phyloP scores from a whole-genome alignment of 768 basidiomycete genomes.

The Psilocybe cubensis region DNA sequence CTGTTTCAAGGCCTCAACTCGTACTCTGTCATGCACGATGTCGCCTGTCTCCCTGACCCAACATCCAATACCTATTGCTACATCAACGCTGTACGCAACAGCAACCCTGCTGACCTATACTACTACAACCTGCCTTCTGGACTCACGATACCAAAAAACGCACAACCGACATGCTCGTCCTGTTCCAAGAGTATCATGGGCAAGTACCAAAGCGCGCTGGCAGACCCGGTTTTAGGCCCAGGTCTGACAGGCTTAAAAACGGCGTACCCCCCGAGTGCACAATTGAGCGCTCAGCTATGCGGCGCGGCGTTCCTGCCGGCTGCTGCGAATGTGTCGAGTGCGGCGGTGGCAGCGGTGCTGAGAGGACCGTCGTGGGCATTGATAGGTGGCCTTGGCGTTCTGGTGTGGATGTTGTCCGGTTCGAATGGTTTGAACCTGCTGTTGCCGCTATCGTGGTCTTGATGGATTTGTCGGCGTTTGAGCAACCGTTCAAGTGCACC shows the following conservation, averaged over 20 bases:
- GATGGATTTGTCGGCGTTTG: too few species aligned
- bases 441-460: too few species aligned
- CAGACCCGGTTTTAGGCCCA: conserved; percentile 25
- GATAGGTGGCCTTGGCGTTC: background rate
- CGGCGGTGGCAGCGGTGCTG: conserved; percentile 9
- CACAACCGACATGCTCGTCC: conserved; percentile 58
- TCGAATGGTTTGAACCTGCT: too few species aligned
- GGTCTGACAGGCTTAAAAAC: conserved; percentile 39
- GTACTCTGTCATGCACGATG: conserved; percentile 63
- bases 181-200: conserved; percentile 67
- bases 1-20: conserved; percentile 55
- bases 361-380: background rate
- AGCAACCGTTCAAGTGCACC: too few species aligned
- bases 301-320: conserved; percentile 51
- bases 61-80: conserved; percentile 73
- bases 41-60: conserved; percentile 63
- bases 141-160: conserved; percentile 49
- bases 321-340: conserved; percentile 10
- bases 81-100: conserved; percentile 58
- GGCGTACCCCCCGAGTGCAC: conserved; percentile 54
- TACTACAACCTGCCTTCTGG: conserved; percentile 74
- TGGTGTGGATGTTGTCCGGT: background rate
- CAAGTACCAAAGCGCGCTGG: conserved; percentile 51
- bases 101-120: conserved; percentile 70
- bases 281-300: conserved; percentile 49